Conservation (phyloP, 2,329 filamentous ascomycete genomes). For the Aplosporella prunicola region DNA sequence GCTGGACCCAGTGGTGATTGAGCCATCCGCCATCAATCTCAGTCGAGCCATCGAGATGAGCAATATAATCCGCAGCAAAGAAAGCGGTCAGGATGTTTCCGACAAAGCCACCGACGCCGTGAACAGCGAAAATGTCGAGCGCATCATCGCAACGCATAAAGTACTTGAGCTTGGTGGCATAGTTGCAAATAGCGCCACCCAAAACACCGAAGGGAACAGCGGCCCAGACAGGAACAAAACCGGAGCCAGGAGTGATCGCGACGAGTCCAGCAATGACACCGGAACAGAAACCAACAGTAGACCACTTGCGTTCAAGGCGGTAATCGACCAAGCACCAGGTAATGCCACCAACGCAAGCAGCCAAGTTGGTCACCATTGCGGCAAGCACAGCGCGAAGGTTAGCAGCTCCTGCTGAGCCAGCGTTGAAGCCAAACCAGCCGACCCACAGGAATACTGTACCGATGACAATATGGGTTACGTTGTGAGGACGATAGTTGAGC, state of each 20-base stretch:
- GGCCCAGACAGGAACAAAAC: slow-evolving; percentile 76
- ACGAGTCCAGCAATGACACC: slow-evolving; percentile 82
- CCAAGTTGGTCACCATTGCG: slow-evolving; percentile 74
- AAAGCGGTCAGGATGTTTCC: slow-evolving; percentile 73
- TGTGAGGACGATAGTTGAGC: slow-evolving; percentile 85
- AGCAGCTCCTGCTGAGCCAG: slow-evolving; percentile 69
- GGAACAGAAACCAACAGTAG: slow-evolving; percentile 85
- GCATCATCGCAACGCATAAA: slow-evolving; percentile 72
- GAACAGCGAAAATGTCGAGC: slow-evolving; percentile 80
- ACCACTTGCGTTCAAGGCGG: slow-evolving; percentile 82
- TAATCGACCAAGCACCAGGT: slow-evolving; percentile 89
- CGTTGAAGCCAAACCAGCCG: slow-evolving; percentile 93
- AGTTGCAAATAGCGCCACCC: slow-evolving; percentile 73
- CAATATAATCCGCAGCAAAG: slow-evolving; percentile 80
- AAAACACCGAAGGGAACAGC: slow-evolving; percentile 70
- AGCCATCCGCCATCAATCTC: slow-evolving; percentile 69
- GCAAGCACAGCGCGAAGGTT: slow-evolving; percentile 83
- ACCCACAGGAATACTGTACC: slow-evolving; percentile 93
- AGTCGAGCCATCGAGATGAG: slow-evolving; percentile 62
- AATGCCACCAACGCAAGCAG: slow-evolving; percentile 74
- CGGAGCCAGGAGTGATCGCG: slow-evolving; percentile 79
- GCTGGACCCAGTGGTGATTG: slow-evolving; percentile 73
- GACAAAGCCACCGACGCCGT: slow-evolving; percentile 67
- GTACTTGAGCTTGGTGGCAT: slow-evolving; percentile 86
- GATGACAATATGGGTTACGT: slow-evolving; percentile 84